A percentile compares a stretch with the other conserved stretches of the same genome.
Conservation (phyloP, 179 eudicot species). For the Camellia oleifera region DNA sequence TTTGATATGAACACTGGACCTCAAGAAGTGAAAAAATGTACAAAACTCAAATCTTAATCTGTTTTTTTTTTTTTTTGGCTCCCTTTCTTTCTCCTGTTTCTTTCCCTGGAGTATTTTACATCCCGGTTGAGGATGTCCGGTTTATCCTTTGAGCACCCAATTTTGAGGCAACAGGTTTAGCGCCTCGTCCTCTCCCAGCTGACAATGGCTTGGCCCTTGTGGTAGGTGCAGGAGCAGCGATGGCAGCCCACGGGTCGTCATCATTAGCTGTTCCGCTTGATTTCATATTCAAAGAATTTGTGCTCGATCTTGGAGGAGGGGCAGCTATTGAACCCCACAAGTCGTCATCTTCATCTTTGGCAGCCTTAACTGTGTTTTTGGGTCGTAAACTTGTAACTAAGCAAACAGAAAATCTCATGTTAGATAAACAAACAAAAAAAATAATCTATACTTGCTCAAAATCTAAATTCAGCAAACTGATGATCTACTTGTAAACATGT, state of each 20-base stretch:
- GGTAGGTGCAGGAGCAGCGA: slow-evolving; percentile 90
- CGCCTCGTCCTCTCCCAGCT: slow-evolving; percentile 71
- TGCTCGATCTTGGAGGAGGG: slow-evolving; percentile 60
- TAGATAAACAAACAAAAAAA: background rate
- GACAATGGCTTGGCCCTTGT: slow-evolving; percentile 77
- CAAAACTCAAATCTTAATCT: slow-evolving; percentile 4
- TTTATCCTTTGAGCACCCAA: slow-evolving; percentile 96
- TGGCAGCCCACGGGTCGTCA: slow-evolving; percentile 91
- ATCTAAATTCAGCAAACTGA: background rate
- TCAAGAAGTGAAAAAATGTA: slow-evolving; percentile 7
- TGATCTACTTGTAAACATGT: background rate
- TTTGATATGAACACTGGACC: background rate
- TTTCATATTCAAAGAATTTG: slow-evolving; percentile 50
- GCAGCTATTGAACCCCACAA: slow-evolving; percentile 89
- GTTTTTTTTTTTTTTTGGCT: background rate
- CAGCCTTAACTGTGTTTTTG: slow-evolving; percentile 35
- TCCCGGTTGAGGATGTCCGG: slow-evolving; percentile 66
- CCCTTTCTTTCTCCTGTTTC: background rate
- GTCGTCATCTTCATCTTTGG: slow-evolving; percentile 65
- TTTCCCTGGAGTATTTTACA: slow-evolving; percentile 7
- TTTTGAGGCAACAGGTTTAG: slow-evolving; percentile 69
- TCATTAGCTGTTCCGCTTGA: slow-evolving; percentile 30
- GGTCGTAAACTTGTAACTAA: slow-evolving; percentile 46
- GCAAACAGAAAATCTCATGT: slow-evolving; percentile 17
- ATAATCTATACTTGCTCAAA: background rate